Evolutionary conservation across 179 eudicot species (phyloP).

Genomic region (Vitellaria paradoxa): DNA sequence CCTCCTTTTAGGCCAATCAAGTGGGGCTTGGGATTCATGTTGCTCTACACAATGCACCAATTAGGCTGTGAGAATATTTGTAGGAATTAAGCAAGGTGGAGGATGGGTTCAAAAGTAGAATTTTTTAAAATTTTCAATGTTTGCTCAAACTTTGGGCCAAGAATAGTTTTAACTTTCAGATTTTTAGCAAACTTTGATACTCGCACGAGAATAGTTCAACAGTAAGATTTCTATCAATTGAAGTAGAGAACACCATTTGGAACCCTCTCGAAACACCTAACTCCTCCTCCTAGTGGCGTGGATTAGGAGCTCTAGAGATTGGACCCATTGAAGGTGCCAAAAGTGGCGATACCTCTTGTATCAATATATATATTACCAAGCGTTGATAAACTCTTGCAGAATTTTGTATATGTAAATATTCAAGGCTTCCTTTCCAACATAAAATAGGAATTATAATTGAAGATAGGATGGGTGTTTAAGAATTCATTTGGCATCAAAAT

Average conservation of each 20-base stretch:
- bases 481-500: neutral
- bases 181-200: neutral
- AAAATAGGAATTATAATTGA: slow-evolving; percentile 1
- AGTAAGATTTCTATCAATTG: too few species aligned
- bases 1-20: slow-evolving; percentile 75
- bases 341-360: too few species aligned
- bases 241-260: too few species aligned
- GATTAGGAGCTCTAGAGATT: too few species aligned
- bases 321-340: too few species aligned
- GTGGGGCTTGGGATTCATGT: slow-evolving; percentile 55
- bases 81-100: neutral
- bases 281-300: too few species aligned
- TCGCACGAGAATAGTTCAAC: too few species aligned
- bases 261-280: too few species aligned
- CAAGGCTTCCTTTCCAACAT: neutral
- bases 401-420: neutral
- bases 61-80: neutral
- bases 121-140: neutral
- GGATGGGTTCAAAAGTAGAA: neutral
- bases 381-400: neutral
- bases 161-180: too few species aligned
- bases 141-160: too few species aligned
- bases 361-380: too few species aligned
- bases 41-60: slow-evolving; percentile 42
- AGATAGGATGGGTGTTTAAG: neutral